These are phyloP conservation scores for Cyclocybe aegerita DNA, from an alignment of 768 basidiomycete genomes.

Conservation along the genomic window DNA sequence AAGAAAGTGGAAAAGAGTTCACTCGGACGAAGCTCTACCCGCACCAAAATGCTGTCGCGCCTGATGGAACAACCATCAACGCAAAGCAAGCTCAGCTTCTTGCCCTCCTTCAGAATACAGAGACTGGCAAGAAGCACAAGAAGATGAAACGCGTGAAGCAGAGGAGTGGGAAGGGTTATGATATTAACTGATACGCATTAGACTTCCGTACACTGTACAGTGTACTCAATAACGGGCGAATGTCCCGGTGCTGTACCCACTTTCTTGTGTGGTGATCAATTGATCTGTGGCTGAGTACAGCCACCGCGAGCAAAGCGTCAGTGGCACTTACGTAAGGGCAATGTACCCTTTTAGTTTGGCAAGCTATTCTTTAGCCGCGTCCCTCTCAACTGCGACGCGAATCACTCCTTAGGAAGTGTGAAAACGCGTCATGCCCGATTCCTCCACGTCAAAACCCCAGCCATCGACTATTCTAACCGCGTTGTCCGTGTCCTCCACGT, in stretches of 20 bases:
- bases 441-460: too few species aligned
- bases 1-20: constrained; percentile 59
- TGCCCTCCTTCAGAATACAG: constrained; percentile 40
- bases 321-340: background rate
- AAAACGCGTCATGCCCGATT: too few species aligned
- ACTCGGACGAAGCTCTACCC: constrained; percentile 70
- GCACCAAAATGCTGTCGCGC: constrained; percentile 77
- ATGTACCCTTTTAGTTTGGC: background rate
- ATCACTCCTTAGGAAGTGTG: too few species aligned
- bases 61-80: constrained; percentile 71
- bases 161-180: constrained; percentile 92
- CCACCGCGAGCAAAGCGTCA: background rate
- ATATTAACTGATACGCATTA: constrained; percentile 35
- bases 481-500: background rate
- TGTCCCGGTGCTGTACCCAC: too few species aligned
- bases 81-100: constrained; percentile 42
- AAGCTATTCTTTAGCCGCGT: too few species aligned
- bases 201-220: constrained; percentile 20
- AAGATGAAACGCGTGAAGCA: constrained; percentile 81
- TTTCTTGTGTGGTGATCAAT: too few species aligned
- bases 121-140: constrained; percentile 79
- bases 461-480: background rate
- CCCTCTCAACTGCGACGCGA: too few species aligned
- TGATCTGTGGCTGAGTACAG: too few species aligned
- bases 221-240: constrained; percentile 27